Conservation (phyloP, 495 filamentous ascomycete genomes). For the Daldinia vernicosa region DNA sequence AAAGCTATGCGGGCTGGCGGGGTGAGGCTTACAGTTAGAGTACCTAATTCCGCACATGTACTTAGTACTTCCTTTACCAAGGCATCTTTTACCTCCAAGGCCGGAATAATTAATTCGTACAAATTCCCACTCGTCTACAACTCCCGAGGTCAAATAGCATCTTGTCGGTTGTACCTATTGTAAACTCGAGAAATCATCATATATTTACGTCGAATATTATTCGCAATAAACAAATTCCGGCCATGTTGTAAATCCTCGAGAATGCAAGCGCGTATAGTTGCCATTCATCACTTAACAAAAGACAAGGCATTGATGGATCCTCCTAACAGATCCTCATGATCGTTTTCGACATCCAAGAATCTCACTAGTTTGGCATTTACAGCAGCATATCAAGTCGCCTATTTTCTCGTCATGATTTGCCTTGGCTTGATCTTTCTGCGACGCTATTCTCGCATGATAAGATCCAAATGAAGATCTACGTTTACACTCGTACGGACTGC, state of each 20-base stretch:
- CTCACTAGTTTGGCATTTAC: neutral
- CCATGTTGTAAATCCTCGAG: neutral
- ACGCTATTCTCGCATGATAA: neutral
- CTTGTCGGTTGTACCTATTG: neutral
- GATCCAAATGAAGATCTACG: conserved; percentile 1
- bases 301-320: neutral
- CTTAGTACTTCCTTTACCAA: neutral
- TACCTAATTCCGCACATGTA: too few species aligned
- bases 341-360: neutral
- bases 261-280: neutral
- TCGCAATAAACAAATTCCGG: neutral
- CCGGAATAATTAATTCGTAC: neutral
- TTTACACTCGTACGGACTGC: neutral
- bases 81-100: neutral
- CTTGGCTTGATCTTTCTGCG: neutral
- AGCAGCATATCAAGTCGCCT: neutral
- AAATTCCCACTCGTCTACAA: conserved; percentile 8
- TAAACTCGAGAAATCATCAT: neutral
- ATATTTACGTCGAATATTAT: neutral
- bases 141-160: conserved; percentile 5
- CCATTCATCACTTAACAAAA: neutral
- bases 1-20: neutral
- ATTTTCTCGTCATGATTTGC: neutral
- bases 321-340: conserved; percentile 1
- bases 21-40: neutral